A percentile compares a stretch with the other conserved stretches of the same genome.
Conservation (phyloP, 257 asterid species). For the Datura wrightii region DNA sequence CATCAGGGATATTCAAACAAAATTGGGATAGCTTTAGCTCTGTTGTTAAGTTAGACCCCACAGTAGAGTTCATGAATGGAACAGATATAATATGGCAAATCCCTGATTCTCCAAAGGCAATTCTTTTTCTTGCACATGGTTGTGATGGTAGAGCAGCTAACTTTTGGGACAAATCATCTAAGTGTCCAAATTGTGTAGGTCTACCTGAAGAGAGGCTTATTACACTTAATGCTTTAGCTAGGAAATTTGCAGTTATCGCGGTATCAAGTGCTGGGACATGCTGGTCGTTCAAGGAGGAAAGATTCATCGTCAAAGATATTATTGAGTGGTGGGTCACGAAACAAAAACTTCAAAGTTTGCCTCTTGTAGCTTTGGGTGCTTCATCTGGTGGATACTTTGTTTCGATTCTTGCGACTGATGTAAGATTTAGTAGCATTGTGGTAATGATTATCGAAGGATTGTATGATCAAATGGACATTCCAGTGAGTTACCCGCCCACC, state of each 20-base stretch:
- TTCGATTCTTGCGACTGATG: conserved; percentile 66
- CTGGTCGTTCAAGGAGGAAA: conserved; percentile 81
- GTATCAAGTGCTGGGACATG: conserved; percentile 74
- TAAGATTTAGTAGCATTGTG: conserved; percentile 58
- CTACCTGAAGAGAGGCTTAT: conserved; percentile 90
- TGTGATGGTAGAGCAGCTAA: conserved; percentile 79
- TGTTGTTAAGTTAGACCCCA: conserved; percentile 58
- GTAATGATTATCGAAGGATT: conserved; percentile 91
- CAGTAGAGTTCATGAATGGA: conserved; percentile 61
- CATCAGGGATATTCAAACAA: conserved; percentile 43
- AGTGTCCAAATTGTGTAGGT: conserved; percentile 75
- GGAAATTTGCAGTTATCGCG: conserved; percentile 76
- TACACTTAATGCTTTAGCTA: conserved; percentile 77
- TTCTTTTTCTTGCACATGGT: conserved; percentile 91
- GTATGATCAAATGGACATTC: conserved; percentile 59
- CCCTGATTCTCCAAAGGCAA: conserved; percentile 78
- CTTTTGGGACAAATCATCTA: conserved; percentile 85
- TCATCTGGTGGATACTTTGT: conserved; percentile 94
- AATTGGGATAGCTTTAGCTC: conserved; percentile 65
- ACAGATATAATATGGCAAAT: conserved; percentile 84
- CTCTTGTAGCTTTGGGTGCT: conserved; percentile 84
- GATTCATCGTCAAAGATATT: conserved; percentile 54
- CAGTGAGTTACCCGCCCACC: conserved; percentile 68
- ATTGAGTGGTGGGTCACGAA: conserved; percentile 69
- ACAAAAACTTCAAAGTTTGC: conserved; percentile 60